These are phyloP conservation scores for Orbilia oligospora DNA, from an alignment of 2,329 filamentous ascomycete genomes.

Conservation along the genomic window DNA sequence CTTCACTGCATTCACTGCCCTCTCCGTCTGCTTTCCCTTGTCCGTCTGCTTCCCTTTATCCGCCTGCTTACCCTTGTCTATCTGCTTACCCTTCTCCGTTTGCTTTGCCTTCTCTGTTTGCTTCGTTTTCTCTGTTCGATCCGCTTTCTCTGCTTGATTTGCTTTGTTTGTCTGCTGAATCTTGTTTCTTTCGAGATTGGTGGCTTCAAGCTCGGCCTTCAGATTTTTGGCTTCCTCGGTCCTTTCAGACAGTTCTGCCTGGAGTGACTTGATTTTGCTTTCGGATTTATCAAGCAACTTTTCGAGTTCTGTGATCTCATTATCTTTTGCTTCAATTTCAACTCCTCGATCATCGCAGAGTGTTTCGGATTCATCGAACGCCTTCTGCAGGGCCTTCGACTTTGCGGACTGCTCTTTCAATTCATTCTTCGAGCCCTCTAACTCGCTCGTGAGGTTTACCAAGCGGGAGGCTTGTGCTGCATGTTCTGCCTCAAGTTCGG, in stretches of 20 bases:
- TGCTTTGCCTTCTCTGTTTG: neutral
- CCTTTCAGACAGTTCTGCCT: neutral
- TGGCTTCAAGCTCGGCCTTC: neutral
- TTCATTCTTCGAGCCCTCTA: slow-evolving; percentile 4
- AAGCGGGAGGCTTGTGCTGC: neutral
- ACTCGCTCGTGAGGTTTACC: neutral
- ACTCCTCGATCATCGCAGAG: slow-evolving; percentile 13
- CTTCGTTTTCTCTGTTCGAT: too few species aligned
- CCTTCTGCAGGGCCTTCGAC: neutral
- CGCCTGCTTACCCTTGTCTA: too few species aligned
- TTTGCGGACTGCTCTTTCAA: neutral
- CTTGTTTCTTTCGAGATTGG: neutral
- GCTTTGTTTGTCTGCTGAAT: neutral
- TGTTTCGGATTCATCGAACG: neutral
- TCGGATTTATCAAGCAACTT: neutral
- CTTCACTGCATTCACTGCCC: neutral
- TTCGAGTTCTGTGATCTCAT: slow-evolving; percentile 12
- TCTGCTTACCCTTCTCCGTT: neutral
- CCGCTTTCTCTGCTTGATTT: neutral
- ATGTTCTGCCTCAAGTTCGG: slow-evolving; percentile 18
- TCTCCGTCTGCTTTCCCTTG: too few species aligned
- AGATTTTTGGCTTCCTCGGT: neutral
- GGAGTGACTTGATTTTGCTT: neutral
- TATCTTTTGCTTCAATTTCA: slow-evolving; percentile 1
- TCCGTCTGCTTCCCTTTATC: neutral